Evolutionary conservation across 2,329 filamentous ascomycete genomes (phyloP).

Genomic region (Penicillium sp.): DNA sequence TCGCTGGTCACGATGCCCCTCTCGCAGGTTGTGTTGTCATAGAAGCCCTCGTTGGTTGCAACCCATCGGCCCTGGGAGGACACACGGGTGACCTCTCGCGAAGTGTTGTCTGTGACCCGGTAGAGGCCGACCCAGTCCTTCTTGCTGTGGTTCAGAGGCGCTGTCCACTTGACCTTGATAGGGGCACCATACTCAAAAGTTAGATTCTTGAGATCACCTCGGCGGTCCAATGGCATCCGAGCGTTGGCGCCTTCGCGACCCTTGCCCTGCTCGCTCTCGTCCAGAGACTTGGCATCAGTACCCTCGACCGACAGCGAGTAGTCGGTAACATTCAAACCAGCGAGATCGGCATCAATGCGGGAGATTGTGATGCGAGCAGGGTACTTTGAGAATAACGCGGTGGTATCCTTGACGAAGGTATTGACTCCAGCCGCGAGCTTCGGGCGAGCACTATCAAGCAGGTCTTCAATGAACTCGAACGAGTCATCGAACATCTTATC

Average conservation of each 20-base stretch:
- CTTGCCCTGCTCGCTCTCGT: conserved; percentile 62
- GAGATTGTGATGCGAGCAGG: conserved; percentile 84
- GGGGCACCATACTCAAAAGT: conserved; percentile 87
- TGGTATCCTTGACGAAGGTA: conserved; percentile 84
- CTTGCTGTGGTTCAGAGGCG: conserved; percentile 81
- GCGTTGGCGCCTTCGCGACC: conserved; percentile 74
- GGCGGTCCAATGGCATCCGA: conserved; percentile 64
- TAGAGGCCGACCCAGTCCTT: conserved; percentile 97
- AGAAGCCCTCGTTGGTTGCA: conserved; percentile 74
- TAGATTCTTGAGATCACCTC: conserved; percentile 68
- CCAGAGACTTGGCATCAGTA: conserved; percentile 55
- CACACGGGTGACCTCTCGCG: conserved; percentile 79
- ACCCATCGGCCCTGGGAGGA: conserved; percentile 88
- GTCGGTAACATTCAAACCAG: conserved; percentile 74
- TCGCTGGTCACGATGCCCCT: conserved; percentile 74
- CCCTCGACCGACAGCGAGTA: conserved; percentile 78
- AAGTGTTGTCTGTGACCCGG: conserved; percentile 91
- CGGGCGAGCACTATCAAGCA: conserved; percentile 80
- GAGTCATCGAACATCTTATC: conserved; percentile 85
- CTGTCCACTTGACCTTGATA: conserved; percentile 86
- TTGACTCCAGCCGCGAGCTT: conserved; percentile 85
- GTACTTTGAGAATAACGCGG: conserved; percentile 84
- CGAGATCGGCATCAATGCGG: conserved; percentile 74
- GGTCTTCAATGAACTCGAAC: conserved; percentile 85
- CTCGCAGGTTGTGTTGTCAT: conserved; percentile 74